These are phyloP conservation scores for Austroboletus eburneus DNA, from an alignment of 768 basidiomycete genomes.

Conservation along the genomic window DNA sequence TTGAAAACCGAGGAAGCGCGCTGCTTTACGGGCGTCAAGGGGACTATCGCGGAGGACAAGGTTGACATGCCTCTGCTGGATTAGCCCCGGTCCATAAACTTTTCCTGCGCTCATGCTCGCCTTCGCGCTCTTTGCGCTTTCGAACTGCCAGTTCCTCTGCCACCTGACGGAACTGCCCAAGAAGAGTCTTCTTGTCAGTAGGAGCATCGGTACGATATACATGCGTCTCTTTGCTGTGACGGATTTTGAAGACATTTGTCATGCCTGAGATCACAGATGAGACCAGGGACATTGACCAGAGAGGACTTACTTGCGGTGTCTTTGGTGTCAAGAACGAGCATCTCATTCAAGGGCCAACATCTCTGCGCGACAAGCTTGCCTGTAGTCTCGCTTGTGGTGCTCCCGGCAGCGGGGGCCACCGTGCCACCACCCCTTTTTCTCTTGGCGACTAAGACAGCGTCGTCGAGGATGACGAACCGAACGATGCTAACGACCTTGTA, in stretches of 20 bases:
- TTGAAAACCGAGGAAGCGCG: constrained; percentile 33
- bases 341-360: constrained; percentile 92
- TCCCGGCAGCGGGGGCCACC: constrained; percentile 54
- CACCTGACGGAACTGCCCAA: constrained; percentile 84
- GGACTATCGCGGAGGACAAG: not conserved
- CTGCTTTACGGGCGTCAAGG: constrained; percentile 15
- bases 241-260: constrained; percentile 96
- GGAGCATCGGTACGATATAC: constrained; percentile 84
- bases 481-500: constrained; percentile 89
- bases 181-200: constrained; percentile 81
- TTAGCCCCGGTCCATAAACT: constrained; percentile 56
- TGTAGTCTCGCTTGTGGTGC: constrained; percentile 50
- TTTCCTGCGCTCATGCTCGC: constrained; percentile 86
- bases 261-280: constrained; percentile 50
- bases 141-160: constrained; percentile 88
- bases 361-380: constrained; percentile 87
- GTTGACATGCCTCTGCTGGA: constrained; percentile 37
- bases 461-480: constrained; percentile 87
- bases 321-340: constrained; percentile 94
- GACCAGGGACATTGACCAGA: not conserved
- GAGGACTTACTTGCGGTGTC: constrained; percentile 79
- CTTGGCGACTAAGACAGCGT: constrained; percentile 84
- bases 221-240: constrained; percentile 89
- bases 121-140: constrained; percentile 89
- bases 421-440: constrained; percentile 62